A percentile compares a stretch with the other conserved stretches of the same genome.
phyloP scores from a whole-genome alignment of 352 stramenopile species.

The Globisporangium camurandrum region DNA sequence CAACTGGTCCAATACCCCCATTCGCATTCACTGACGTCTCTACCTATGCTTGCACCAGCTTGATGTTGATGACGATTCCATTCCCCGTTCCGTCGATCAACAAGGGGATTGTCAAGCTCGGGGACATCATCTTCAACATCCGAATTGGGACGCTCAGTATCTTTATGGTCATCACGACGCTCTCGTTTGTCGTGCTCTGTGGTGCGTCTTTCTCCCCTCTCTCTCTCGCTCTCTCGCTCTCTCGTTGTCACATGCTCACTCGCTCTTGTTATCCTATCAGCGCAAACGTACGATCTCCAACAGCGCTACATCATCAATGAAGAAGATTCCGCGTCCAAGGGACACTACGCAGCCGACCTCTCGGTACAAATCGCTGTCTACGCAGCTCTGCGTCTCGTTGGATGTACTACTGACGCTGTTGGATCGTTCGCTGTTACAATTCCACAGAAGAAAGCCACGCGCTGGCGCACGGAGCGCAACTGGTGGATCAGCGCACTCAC shows the following conservation, averaged over 20 bases:
- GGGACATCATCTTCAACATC: constrained; percentile 67
- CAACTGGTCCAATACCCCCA: neutral
- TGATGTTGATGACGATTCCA: constrained; percentile 74
- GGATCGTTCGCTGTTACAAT: neutral
- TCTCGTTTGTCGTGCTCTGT: constrained; percentile 62
- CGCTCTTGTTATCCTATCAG: too few species aligned
- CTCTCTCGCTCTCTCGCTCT: neutral
- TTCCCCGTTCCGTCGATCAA: constrained; percentile 55
- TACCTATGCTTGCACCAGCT: constrained; percentile 13
- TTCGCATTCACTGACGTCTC: neutral
- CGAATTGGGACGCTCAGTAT: constrained; percentile 62
- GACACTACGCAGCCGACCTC: constrained; percentile 62
- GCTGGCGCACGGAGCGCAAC: constrained; percentile 72
- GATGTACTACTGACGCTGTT: too few species aligned
- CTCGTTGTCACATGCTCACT: too few species aligned
- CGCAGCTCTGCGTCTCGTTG: too few species aligned
- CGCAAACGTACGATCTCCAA: constrained; percentile 73
- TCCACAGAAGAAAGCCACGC: constrained; percentile 66
- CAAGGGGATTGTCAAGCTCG: constrained; percentile 63
- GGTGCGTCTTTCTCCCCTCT: constrained; percentile 13
- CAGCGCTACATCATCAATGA: constrained; percentile 46
- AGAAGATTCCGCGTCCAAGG: constrained; percentile 23
- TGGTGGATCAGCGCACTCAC: constrained; percentile 83
- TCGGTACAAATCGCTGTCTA: constrained; percentile 34
- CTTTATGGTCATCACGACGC: constrained; percentile 66